Evolutionary conservation across 805 yeast genomes (phyloP).

Genomic region (Candida namnaoensis): DNA sequence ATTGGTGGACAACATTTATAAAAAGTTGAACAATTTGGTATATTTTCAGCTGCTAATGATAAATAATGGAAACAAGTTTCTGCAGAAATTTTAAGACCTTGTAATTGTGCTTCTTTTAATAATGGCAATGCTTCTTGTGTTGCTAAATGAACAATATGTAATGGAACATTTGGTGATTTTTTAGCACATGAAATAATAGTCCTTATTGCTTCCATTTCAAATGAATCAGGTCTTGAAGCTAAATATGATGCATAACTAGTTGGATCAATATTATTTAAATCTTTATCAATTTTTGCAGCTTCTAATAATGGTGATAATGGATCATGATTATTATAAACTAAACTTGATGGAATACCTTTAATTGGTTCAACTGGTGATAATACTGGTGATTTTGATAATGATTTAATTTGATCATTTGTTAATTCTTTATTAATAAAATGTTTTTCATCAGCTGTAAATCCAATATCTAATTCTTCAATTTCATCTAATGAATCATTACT

Average conservation of each 20-base stretch:
- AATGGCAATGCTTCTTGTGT: conserved; percentile 77
- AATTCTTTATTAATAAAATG: conserved; percentile 18
- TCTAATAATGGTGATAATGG: conserved; percentile 29
- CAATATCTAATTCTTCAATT: conserved; percentile 15
- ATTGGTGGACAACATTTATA: conserved; percentile 96
- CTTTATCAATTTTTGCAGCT: conserved; percentile 33
- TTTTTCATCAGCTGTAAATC: conserved; percentile 2
- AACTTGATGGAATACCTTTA: conserved; percentile 31
- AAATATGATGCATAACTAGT: conserved; percentile 17
- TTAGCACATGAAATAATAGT: conserved; percentile 59
- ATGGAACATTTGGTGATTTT: conserved; percentile 47
- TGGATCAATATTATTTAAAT: conserved; percentile 17
- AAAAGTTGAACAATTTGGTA: conserved; percentile 71
- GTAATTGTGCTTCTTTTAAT: conserved; percentile 51
- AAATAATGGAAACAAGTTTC: conserved; percentile 95
- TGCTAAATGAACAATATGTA: conserved; percentile 89
- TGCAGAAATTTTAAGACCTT: conserved; percentile 60
- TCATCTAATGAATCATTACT: conserved; percentile 10
- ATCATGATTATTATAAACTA: conserved; percentile 19
- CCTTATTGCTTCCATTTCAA: conserved; percentile 78
- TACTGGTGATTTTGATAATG: conserved; percentile 46
- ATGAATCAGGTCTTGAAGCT: conserved; percentile 81
- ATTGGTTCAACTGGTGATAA: conserved; percentile 55
- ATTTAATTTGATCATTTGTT: conserved; percentile 40
- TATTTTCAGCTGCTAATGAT: conserved; percentile 67